Evolutionary conservation across 345 rosid species (phyloP), one percentile per base, ranked within the genome.

Genomic region (Moricandia moricandioides): DNA sequence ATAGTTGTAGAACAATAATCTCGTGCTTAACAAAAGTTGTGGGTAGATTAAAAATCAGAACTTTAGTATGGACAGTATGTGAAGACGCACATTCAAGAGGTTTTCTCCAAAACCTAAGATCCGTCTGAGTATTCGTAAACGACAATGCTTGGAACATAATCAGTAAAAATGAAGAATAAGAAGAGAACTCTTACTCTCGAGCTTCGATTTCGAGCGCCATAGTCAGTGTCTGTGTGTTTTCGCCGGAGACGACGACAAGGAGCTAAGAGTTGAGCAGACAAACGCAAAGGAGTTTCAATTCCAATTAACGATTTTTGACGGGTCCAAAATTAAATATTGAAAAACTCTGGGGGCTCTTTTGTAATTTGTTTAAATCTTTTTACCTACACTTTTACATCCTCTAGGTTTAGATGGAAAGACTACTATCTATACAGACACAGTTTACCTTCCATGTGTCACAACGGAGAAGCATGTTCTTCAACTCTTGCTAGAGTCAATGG

Each of bases 141-240:
- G 26, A 2, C n/a, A n/a, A 68, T 75, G 59, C 34, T 64, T 45
- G 52, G 17, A 56, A 71, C 43, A 26, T 7, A 40, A 33, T 11
- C 30, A 35, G 70, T 34, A 51, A 27, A 3, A 30, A 16, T 2
- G 24, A 8, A 16, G 16, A 6, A 56, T 1, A 21, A 21, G 24
- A 12, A 43, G 18, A 1, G 65, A 73, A 6, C 66, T 71, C 97
- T 83, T 80, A 93, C 98, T 93, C 98, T 69, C 96, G 89, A 74
- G 98, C 94, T 81, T 93, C 98, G 82, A 93, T 91, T 86, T 93
- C 98, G 30, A 89, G 81, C 58, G 91, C 84, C 97, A 89, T 93
- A 61, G 58, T 86, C 70, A 34, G 62, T 33, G 33, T 56, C 3
- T 6, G 16, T 31, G 62, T 4, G 71, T 16, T 55, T 77, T 70